Percentiles rank a stretch among this genome's conserved stretches.
Evolutionary conservation across 495 filamentous ascomycete species (phyloP).

Genomic region (Hypoxylon intermedium): DNA sequence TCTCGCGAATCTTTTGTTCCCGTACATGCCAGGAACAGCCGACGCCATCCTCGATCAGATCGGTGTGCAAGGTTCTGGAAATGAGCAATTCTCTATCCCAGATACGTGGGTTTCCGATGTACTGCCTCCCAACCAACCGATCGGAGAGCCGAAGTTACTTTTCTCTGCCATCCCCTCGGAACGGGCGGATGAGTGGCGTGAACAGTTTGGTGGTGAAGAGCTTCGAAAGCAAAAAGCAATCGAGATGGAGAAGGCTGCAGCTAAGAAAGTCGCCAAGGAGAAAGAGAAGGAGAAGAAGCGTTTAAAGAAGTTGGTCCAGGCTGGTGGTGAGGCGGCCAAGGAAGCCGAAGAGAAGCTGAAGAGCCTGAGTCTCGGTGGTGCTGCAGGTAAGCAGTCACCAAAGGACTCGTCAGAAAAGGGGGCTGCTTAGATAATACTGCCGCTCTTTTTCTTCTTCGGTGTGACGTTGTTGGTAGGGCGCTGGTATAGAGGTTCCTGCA

Average conservation of each 20-base stretch:
- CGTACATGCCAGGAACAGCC: slow-evolving; percentile 86
- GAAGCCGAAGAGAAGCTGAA: slow-evolving; percentile 36
- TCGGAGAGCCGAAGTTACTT: slow-evolving; percentile 81
- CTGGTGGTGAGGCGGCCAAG: slow-evolving; percentile 41
- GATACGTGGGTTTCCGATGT: slow-evolving; percentile 68
- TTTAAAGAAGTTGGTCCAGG: slow-evolving; percentile 54
- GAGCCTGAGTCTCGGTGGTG: slow-evolving; percentile 21
- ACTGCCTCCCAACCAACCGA: slow-evolving; percentile 75
- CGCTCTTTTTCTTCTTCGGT: slow-evolving; percentile 3
- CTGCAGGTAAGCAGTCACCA: not conserved
- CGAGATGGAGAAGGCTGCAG: slow-evolving; percentile 59
- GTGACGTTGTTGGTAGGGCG: slow-evolving; percentile 26
- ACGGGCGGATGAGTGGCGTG: slow-evolving; percentile 83
- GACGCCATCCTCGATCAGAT: slow-evolving; percentile 78
- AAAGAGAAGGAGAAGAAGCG: slow-evolving; percentile 57
- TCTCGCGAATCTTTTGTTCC: slow-evolving; percentile 74
- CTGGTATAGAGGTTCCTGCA: slow-evolving; percentile 36
- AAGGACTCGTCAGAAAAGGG: slow-evolving; percentile 6
- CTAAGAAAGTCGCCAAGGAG: slow-evolving; percentile 64
- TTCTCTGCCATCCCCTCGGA: slow-evolving; percentile 84
- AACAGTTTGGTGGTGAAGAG: slow-evolving; percentile 75
- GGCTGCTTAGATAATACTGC: not conserved
- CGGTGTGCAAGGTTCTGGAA: slow-evolving; percentile 34
- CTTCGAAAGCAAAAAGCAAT: slow-evolving; percentile 33
- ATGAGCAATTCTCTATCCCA: slow-evolving; percentile 72